phyloP scores from a whole-genome alignment of 2,329 filamentous ascomycete genomes.

The Colletotrichum nymphaeae region DNA sequence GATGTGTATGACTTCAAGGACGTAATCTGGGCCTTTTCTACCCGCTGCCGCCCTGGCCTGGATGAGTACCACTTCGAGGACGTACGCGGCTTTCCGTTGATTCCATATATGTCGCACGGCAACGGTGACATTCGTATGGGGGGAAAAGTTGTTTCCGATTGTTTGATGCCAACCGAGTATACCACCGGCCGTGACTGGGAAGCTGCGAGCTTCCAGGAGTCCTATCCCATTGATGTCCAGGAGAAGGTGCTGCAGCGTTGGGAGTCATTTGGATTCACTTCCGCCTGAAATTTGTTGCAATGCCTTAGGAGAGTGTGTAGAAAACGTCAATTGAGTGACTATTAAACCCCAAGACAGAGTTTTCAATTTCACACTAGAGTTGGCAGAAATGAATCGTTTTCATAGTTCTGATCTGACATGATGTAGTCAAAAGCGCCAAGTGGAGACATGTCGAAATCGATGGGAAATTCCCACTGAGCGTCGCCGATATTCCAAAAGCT shows the following conservation, averaged over 20 bases:
- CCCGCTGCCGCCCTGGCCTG: constrained; percentile 55
- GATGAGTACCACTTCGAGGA: constrained; percentile 60
- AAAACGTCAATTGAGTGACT: not conserved
- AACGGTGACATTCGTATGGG: constrained; percentile 39
- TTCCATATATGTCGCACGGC: constrained; percentile 59
- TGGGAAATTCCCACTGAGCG: not conserved
- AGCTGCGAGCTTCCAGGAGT: constrained; percentile 45
- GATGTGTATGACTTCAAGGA: constrained; percentile 58
- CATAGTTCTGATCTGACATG: not conserved
- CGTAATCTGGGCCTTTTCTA: constrained; percentile 61
- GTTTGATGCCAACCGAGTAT: constrained; percentile 55
- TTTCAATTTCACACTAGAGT: not conserved
- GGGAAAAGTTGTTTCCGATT: constrained; percentile 60
- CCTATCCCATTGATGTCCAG: constrained; percentile 50
- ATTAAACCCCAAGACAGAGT: not conserved
- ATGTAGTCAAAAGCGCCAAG: not conserved
- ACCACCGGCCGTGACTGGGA: constrained; percentile 47
- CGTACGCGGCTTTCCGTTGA: constrained; percentile 53
- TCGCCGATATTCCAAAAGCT: not conserved
- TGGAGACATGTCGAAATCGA: not conserved
- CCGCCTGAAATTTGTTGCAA: not conserved
- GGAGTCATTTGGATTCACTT: not conserved
- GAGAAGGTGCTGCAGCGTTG: not conserved
- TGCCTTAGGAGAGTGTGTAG: no score
- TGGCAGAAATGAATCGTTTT: not conserved